Evolutionary conservation across 805 yeast species (phyloP).

Genomic region (Metschnikowia kunwiensis): DNA sequence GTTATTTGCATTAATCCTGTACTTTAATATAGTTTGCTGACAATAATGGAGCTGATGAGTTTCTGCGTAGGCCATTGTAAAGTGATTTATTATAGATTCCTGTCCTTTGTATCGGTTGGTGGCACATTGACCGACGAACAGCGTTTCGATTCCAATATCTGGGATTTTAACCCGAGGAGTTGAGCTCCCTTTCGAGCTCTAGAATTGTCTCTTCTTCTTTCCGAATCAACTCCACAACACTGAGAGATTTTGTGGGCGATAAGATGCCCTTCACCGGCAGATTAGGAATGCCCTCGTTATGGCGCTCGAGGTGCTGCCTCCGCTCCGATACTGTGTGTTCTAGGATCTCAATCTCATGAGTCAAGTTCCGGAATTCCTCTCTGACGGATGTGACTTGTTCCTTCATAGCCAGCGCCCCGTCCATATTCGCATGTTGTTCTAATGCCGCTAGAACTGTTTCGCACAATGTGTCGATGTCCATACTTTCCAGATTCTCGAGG

Average conservation of each 20-base stretch:
- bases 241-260: conserved; percentile 13
- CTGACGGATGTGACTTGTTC: conserved; percentile 15
- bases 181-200: conserved; percentile 31
- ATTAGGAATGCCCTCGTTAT: conserved; percentile 24
- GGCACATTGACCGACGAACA: no score
- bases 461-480: conserved; percentile 44
- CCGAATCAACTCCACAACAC: conserved; percentile 39
- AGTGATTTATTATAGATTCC: no score
- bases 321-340: conserved; percentile 45
- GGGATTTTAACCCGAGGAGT: no score
- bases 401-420: conserved; percentile 1
- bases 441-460: conserved; percentile 7
- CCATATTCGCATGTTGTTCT: conserved; percentile 11
- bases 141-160: no score
- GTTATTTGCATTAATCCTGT: conserved; percentile 8
- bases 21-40: conserved; percentile 13
- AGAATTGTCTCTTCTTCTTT: conserved; percentile 47
- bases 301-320: conserved; percentile 35
- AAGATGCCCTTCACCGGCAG: conserved; percentile 16
- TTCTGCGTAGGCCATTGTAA: neutral
- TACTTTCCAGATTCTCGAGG: conserved; percentile 19
- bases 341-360: conserved; percentile 39
- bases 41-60: conserved; percentile 2
- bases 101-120: no score
- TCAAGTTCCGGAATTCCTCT: conserved; percentile 35